phyloP scores from a whole-genome alignment of 2,329 filamentous ascomycete species.

The Verticillium isaacii region DNA sequence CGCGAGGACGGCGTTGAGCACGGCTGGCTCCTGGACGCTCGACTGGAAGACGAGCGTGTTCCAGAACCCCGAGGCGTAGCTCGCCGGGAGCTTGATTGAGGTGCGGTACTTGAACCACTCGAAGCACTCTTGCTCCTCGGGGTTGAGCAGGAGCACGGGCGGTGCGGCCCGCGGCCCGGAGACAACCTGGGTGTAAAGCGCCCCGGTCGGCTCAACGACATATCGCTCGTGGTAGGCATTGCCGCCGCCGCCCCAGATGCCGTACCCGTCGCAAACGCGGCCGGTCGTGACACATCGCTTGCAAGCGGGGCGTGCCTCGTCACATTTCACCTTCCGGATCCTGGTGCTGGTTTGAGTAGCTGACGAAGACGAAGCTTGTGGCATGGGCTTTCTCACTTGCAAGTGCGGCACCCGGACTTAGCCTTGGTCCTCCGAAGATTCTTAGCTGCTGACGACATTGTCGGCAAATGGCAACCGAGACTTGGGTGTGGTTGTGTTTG shows the following conservation, averaged over 20 bases:
- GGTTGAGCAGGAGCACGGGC: neutral
- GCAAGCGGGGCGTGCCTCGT: slow-evolving; percentile 16
- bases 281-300: slow-evolving; percentile 15
- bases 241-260: slow-evolving; percentile 14
- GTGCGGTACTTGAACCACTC: slow-evolving; percentile 39
- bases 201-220: neutral
- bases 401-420: slow-evolving; percentile 9
- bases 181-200: neutral
- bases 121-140: slow-evolving; percentile 1
- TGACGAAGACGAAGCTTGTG: neutral
- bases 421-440: neutral
- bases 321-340: slow-evolving; percentile 19
- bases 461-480: neutral
- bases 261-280: slow-evolving; percentile 17
- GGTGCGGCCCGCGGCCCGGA: neutral
- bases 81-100: slow-evolving; percentile 27
- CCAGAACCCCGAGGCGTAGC: slow-evolving; percentile 33
- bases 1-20: slow-evolving; percentile 34
- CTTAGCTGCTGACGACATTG: neutral
- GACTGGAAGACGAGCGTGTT: slow-evolving; percentile 29
- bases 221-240: neutral
- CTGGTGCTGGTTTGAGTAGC: slow-evolving; percentile 5
- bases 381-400: slow-evolving; percentile 5
- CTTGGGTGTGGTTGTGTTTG: neutral
- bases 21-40: slow-evolving; percentile 27